Percentiles rank a stretch among this genome's conserved stretches.
phyloP scores from a whole-genome alignment of 75 land plant genomes.

The Pseudotsuga menziesii region DNA sequence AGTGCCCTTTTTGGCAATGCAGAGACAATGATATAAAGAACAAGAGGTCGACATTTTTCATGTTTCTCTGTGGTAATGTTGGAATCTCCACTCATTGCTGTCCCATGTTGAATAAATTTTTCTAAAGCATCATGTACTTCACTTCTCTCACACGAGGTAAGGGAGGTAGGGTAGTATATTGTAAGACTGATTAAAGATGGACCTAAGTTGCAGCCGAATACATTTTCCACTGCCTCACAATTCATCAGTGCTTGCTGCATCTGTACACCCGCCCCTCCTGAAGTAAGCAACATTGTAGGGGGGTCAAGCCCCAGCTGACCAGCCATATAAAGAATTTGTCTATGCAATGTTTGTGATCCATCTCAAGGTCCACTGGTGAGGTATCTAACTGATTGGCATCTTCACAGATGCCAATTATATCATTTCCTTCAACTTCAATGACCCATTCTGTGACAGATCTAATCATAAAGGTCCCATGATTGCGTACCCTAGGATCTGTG shows the following conservation, averaged over 20 bases:
- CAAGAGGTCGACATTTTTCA: slow-evolving; percentile 12
- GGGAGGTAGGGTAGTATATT: slow-evolving; percentile 54
- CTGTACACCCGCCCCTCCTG: slow-evolving; percentile 60
- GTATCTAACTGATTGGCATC: neutral
- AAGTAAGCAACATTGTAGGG: slow-evolving; percentile 77
- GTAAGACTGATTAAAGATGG: slow-evolving; percentile 47
- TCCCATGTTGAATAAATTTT: slow-evolving; percentile 20
- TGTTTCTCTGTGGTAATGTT: neutral
- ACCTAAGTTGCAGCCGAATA: slow-evolving; percentile 45
- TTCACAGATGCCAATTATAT: neutral
- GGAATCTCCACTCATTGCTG: neutral
- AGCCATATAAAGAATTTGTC: slow-evolving; percentile 83
- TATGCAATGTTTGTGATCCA: slow-evolving; percentile 44
- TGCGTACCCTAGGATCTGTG: neutral
- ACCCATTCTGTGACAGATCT: slow-evolving; percentile 4
- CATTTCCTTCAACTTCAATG: slow-evolving; percentile 43
- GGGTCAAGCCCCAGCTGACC: slow-evolving; percentile 99
- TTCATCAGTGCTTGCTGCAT: slow-evolving; percentile 70
- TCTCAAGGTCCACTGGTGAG: neutral
- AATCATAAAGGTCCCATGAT: neutral
- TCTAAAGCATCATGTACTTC: slow-evolving; percentile 36
- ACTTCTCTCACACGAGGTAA: slow-evolving; percentile 28
- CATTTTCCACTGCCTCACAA: slow-evolving; percentile 81
- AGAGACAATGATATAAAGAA: slow-evolving; percentile 70
- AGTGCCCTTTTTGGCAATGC: slow-evolving; percentile 88